Base-by-base conservation (phyloP, 78 protist species). In the Dictyostelium brefeldianum region DNA sequence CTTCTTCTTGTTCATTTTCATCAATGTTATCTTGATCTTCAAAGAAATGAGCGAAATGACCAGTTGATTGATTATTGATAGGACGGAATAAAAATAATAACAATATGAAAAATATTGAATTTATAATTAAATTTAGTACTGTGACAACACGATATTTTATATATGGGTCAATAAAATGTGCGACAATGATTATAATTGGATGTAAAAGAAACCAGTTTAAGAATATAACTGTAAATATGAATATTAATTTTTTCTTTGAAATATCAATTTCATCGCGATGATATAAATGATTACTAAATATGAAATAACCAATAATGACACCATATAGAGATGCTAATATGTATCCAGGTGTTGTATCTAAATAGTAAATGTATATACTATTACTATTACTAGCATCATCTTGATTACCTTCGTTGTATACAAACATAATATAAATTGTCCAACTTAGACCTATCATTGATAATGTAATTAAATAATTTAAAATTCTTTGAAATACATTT, bases 101-200 rank as follows among this genome's bases (percentile, higher is more conserved):
- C 47, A 57, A 22, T 3, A 41, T 12, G 77, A 43, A 84, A 54
- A 71, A 84, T 43, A 84, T 71, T 5, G 83, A 4, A 27, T 84
- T 80, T 2, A 84, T 64, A 14, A 41, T 15, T 53, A 84, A 22
- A 5, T 74, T 74, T 18, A 84, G 22, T 46, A 71, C 57, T 5
- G 80, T 64, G 8, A 84, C 54, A 41, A 56, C 73, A 48, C 78
- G 74, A 48, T 74, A 78, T 18, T 80, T 27, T 5, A 74, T 29
- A 70, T 70, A 84, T 56, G 92, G 50, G 18, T 84, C 92, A 46
- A 84, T 20, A 59, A 84, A 84, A 78, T 84, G 92, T 4, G 92
- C 80, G 0, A 71, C 71, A 4, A 75, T 36, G 4, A 84, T 80
- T 3, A 69, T 41, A 0, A 84, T 27, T 84, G 92, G 92, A 46